A percentile compares a stretch with the other conserved stretches of the same genome.
These are phyloP conservation scores for Solanum etuberosum DNA, from an alignment of 257 asterid genomes.

Conservation along the genomic window DNA sequence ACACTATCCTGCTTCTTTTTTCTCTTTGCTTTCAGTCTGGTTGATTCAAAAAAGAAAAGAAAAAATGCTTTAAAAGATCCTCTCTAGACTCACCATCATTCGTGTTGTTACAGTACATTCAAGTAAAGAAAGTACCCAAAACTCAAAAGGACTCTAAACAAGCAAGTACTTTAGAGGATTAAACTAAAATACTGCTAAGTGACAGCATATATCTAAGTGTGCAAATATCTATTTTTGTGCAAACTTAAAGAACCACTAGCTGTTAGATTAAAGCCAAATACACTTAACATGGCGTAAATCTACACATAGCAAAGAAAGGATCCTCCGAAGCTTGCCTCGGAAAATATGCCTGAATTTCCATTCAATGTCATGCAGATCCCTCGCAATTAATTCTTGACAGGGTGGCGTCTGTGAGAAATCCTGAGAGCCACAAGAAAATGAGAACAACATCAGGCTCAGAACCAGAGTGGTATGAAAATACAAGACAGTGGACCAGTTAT, in stretches of 20 bases:
- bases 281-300: not conserved
- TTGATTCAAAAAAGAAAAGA: not conserved
- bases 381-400: not conserved
- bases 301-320: not conserved
- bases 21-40: not conserved
- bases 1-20: not conserved
- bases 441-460: not conserved
- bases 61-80: not conserved
- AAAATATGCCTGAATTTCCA: not conserved
- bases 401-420: not conserved
- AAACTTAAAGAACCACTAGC: not conserved
- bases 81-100: not conserved
- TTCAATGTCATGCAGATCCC: not conserved
- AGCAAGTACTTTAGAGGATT: not conserved
- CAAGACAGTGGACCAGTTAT: not conserved
- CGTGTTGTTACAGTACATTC: not conserved
- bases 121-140: not conserved
- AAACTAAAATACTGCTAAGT: not conserved
- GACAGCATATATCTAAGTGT: not conserved
- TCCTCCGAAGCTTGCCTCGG: not conserved
- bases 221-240: not conserved
- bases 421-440: conserved; percentile 1
- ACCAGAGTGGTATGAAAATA: not conserved
- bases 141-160: not conserved
- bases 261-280: not conserved